phyloP scores from a whole-genome alignment of 345 rosid genomes.

The Salix udensis region DNA sequence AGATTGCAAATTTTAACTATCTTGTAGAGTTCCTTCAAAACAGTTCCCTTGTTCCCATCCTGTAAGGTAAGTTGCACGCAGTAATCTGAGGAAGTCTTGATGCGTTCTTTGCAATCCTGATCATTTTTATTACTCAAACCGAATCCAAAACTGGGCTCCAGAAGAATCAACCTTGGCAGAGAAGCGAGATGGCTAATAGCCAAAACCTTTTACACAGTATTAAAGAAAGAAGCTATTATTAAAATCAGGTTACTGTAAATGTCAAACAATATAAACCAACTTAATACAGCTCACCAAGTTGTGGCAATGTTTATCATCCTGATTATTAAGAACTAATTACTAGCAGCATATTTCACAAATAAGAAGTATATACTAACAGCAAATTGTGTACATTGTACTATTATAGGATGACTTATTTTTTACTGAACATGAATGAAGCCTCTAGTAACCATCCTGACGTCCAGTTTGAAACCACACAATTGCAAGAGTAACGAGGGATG shows the following conservation, averaged over 20 bases:
- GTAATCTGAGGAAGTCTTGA: too few species aligned
- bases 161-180: too few species aligned
- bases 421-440: neutral
- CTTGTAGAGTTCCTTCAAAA: too few species aligned
- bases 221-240: neutral
- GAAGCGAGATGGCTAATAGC: neutral
- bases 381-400: neutral
- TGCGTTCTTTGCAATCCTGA: too few species aligned
- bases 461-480: conserved; percentile 57
- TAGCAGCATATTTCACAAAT: neutral
- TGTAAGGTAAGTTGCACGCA: too few species aligned
- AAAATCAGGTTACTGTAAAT: neutral
- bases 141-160: too few species aligned
- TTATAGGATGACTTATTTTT: neutral
- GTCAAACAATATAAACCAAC: neutral
- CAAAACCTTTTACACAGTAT: neutral
- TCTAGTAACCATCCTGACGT: conserved; percentile 19
- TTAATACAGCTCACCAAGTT: neutral
- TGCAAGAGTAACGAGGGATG: conserved; percentile 78
- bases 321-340: conserved; percentile 12
- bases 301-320: neutral
- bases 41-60: too few species aligned
- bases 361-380: neutral
- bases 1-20: too few species aligned
- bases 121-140: too few species aligned